Base-by-base conservation (phyloP, 768 basidiomycete genomes). In the Podaxis rugospora region DNA sequence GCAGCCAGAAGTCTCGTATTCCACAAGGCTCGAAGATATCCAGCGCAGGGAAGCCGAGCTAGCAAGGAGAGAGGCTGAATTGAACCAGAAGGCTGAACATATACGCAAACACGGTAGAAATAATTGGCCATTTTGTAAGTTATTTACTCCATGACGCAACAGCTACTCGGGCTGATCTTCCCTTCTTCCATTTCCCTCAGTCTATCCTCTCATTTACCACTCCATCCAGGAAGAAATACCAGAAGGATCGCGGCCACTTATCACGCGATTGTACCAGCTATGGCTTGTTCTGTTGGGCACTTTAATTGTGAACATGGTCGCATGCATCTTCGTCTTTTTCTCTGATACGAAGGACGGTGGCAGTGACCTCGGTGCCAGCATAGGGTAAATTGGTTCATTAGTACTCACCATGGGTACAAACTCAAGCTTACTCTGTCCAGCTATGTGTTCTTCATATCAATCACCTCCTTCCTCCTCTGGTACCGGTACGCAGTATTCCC, bases 161-260 rank as follows among this genome's bases (percentile, higher is more conserved):
- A 51, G 55, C 61, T 61, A 57, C 63, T 58, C 6, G 53, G 47
- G 51, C 65, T 64, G 55, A 67, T 42, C 61, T 18, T 57, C 63
- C 63, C 58, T 65, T 63, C 64, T 55, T 39, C 11, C 36, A 16
- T 28, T 36, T 57, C 59, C 64, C 42, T 63, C 74, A 96, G 94
- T 94, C 79, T 95, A 87, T 71, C 96, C 96, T 51, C 78, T 99
- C 67, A 88, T 99, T 71, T 97, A 87, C 78, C 97, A 99, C 75
- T 90, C 93, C 60, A 96, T 98, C 69, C 71, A 80, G 68, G 91
- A 91, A 62, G 94, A 95, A 74, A 95, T 98, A 59, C 94, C 93
- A 13, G 86, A 92, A 63, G 82, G 83, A 0, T 90, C 89, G 59
- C 86, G 85, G 63, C 80, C 85, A 3, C 83, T 94, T 63, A 89